Conservation (phyloP, 371 early-diverging fungal genomes). For the Parasitella parasitica region DNA sequence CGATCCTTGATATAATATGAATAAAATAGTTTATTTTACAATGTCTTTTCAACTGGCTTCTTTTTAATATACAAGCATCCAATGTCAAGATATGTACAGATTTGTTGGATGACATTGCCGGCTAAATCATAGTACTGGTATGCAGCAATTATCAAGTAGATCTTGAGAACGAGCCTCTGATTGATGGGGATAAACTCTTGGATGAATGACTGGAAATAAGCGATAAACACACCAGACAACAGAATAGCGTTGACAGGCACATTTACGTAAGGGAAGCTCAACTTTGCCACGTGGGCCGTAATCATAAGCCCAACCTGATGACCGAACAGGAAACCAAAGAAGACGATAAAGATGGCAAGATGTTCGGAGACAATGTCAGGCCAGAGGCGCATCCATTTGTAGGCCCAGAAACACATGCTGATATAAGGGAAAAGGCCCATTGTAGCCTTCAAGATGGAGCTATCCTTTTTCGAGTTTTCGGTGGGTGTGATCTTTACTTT, state of each 20-base stretch:
- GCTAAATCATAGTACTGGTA: conserved; percentile 69
- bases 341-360: conserved; percentile 65
- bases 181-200: conserved; percentile 45
- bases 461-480: conserved; percentile 43
- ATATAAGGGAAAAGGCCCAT: conserved; percentile 68
- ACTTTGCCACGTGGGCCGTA: conserved; percentile 82
- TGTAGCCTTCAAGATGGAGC: conserved; percentile 55
- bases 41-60: conserved; percentile 33
- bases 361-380: conserved; percentile 65
- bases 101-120: conserved; percentile 71
- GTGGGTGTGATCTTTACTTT: conserved; percentile 33
- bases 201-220: conserved; percentile 50
- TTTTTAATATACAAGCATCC: conserved; percentile 83
- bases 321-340: conserved; percentile 79
- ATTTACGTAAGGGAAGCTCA: conserved; percentile 75
- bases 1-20: too few species aligned
- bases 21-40: background rate
- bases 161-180: conserved; percentile 25
- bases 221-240: conserved; percentile 67
- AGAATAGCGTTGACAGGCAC: conserved; percentile 50
- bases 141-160: conserved; percentile 27
- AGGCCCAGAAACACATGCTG: conserved; percentile 51
- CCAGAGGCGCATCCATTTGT: conserved; percentile 73
- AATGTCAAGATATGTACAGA: conserved; percentile 83
- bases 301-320: conserved; percentile 86